A percentile compares a stretch with the other conserved stretches of the same genome.
phyloP scores from a whole-genome alignment of 768 basidiomycete genomes.

The Termitomyces sp. region DNA sequence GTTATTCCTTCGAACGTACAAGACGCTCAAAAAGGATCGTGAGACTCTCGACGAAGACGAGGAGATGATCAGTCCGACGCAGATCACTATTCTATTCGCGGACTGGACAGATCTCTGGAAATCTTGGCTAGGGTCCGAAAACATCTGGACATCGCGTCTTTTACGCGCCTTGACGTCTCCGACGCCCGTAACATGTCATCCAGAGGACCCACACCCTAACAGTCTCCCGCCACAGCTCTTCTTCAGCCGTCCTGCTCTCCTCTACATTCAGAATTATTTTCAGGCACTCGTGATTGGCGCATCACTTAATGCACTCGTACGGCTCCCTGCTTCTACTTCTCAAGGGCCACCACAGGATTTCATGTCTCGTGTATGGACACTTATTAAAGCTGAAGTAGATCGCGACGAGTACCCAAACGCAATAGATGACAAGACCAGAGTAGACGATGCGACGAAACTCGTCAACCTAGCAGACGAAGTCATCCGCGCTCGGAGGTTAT shows the following conservation, averaged over 20 bases:
- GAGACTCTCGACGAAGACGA: constrained; percentile 54
- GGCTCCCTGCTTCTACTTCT: constrained; percentile 20
- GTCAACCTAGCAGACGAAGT: constrained; percentile 75
- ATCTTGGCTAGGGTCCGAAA: constrained; percentile 2
- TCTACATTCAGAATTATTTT: constrained; percentile 63
- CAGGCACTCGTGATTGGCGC: constrained; percentile 70
- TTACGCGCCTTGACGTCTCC: constrained; percentile 40
- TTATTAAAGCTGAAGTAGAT: constrained; percentile 57
- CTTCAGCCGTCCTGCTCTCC: constrained; percentile 49
- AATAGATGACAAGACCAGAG: not conserved
- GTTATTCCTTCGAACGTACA: constrained; percentile 55
- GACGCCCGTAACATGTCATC: constrained; percentile 34
- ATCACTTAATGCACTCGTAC: constrained; percentile 53
- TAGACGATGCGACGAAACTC: constrained; percentile 42
- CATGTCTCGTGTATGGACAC: constrained; percentile 59
- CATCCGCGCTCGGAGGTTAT: constrained; percentile 44
- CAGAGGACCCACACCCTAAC: constrained; percentile 31
- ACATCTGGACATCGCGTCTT: constrained; percentile 45
- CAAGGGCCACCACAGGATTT: constrained; percentile 31
- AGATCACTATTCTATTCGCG: constrained; percentile 60
- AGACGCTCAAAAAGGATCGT: constrained; percentile 43
- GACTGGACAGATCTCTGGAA: constrained; percentile 53
- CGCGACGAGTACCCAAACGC: constrained; percentile 16
- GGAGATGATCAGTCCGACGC: constrained; percentile 52
- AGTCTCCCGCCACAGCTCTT: constrained; percentile 64